Percentiles rank a stretch among this genome's conserved stretches.
phyloP scores from a whole-genome alignment of 164 flowering plant genomes.

The Berberis thunbergii region DNA sequence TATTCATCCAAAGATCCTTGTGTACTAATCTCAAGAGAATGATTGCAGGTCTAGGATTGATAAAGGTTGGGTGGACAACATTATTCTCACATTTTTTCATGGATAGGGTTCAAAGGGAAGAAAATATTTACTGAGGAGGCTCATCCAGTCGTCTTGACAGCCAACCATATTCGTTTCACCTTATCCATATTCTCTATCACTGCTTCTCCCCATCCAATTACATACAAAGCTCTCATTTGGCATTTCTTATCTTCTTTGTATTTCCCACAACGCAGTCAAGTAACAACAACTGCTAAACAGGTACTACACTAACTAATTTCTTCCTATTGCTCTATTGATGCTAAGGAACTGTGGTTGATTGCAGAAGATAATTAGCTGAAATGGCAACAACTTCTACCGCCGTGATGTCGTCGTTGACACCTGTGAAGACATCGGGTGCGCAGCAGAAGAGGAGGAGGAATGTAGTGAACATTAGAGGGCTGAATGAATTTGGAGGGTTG shows the following conservation, averaged over 20 bases:
- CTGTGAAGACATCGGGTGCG: slow-evolving; percentile 7
- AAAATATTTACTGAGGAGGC: neutral
- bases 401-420: slow-evolving; percentile 14
- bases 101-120: slow-evolving; percentile 6
- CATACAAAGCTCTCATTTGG: slow-evolving; percentile 6
- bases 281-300: neutral
- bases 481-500: slow-evolving; percentile 64
- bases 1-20: neutral
- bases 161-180: slow-evolving; percentile 29
- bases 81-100: neutral
- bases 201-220: slow-evolving; percentile 10
- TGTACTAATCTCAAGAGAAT: neutral
- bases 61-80: too few relatives aligned
- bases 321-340: too few relatives aligned
- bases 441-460: slow-evolving; percentile 17
- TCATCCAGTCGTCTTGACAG: slow-evolving; percentile 14
- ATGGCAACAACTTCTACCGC: slow-evolving; percentile 42
- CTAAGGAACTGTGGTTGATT: neutral
- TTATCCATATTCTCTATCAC: slow-evolving; percentile 21
- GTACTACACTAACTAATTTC: too few relatives aligned
- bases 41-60: too few relatives aligned
- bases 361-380: slow-evolving; percentile 2
- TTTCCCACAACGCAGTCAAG: neutral
- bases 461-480: slow-evolving; percentile 37
- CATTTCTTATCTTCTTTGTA: slow-evolving; percentile 9